Conservation (phyloP, 257 asterid genomes). For the Lycium barbarum region DNA sequence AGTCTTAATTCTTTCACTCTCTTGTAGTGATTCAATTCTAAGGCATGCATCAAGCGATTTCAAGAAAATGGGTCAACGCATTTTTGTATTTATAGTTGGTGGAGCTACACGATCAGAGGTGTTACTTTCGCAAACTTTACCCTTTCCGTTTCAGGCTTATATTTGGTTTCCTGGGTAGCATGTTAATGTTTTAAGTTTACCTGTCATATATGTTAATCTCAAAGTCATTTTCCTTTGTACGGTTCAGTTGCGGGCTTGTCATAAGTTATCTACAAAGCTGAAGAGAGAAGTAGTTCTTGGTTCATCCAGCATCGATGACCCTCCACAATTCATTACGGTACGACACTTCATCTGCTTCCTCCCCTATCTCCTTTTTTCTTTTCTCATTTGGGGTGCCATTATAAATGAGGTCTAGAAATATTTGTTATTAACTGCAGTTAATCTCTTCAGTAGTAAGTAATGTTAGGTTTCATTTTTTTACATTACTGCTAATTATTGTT, state of each 20-base stretch:
- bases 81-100: slow-evolving; percentile 95
- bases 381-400: neutral
- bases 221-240: slow-evolving; percentile 20
- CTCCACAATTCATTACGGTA: slow-evolving; percentile 96
- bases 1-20: slow-evolving; percentile 31
- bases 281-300: slow-evolving; percentile 91
- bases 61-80: slow-evolving; percentile 96
- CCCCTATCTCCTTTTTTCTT: slow-evolving; percentile 27
- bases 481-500: neutral
- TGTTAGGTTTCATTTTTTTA: neutral
- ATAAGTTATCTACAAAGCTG: slow-evolving; percentile 81
- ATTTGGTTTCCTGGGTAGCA: neutral
- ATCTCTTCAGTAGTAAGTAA: slow-evolving; percentile 5
- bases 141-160: neutral
- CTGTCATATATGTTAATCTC: neutral
- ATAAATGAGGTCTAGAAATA: neutral
- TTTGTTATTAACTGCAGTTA: neutral
- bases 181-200: neutral
- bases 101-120: slow-evolving; percentile 99
- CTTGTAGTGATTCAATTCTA: slow-evolving; percentile 82
- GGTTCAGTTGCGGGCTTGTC: slow-evolving; percentile 93
- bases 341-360: slow-evolving; percentile 35
- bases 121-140: slow-evolving; percentile 26
- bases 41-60: slow-evolving; percentile 95
- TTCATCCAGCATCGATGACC: slow-evolving; percentile 96